These are phyloP conservation scores for Hansenula lynferdii DNA, from an alignment of 1,139 yeast species.

Conservation along the genomic window DNA sequence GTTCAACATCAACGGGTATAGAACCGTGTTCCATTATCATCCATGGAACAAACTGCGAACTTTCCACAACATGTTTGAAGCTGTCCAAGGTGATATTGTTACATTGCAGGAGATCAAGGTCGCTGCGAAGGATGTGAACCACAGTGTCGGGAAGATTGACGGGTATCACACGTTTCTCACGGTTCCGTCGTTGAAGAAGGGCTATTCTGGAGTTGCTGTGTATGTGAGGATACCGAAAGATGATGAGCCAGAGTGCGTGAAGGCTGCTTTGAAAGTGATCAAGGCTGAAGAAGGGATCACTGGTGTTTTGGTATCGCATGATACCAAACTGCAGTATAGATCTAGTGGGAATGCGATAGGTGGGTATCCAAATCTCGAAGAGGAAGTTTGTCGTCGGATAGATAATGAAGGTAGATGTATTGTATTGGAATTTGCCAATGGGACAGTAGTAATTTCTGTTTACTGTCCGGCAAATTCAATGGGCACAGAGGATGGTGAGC, in stretches of 20 bases:
- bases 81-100: slow-evolving; percentile 67
- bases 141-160: slow-evolving; percentile 48
- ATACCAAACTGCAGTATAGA: slow-evolving; percentile 16
- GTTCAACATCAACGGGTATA: slow-evolving; percentile 83
- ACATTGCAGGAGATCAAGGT: slow-evolving; percentile 83
- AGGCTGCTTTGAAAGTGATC: slow-evolving; percentile 41
- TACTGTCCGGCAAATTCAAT: slow-evolving; percentile 93
- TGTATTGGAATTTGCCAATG: slow-evolving; percentile 60
- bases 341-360: slow-evolving; percentile 46
- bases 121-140: slow-evolving; percentile 43
- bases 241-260: slow-evolving; percentile 33
- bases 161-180: slow-evolving; percentile 65
- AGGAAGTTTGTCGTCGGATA: slow-evolving; percentile 38
- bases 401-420: slow-evolving; percentile 87
- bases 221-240: slow-evolving; percentile 54
- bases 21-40: slow-evolving; percentile 72
- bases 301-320: slow-evolving; percentile 45
- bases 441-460: slow-evolving; percentile 63
- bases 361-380: slow-evolving; percentile 55
- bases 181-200: slow-evolving; percentile 61
- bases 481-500: slow-evolving; percentile 65
- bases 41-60: slow-evolving; percentile 69
- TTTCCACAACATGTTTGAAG: slow-evolving; percentile 45
- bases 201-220: slow-evolving; percentile 90
- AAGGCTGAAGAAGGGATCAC: slow-evolving; percentile 92